Conservation (phyloP, 225 moss, liverwort and hornwort species). For the Marchantia paleacea region DNA sequence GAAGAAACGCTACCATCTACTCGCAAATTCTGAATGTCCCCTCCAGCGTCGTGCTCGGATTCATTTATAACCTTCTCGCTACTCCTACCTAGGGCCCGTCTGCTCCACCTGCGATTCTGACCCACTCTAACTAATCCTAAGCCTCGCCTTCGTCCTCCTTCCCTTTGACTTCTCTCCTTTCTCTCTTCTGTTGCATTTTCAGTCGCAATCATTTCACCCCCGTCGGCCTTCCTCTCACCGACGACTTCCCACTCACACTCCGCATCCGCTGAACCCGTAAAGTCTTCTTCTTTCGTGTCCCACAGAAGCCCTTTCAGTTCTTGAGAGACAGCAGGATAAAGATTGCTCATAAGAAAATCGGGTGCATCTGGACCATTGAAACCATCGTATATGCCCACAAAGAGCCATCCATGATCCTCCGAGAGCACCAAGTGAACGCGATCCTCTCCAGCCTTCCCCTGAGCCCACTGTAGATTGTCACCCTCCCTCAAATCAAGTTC, state of each 20-base stretch:
- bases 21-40: constrained; percentile 31
- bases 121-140: constrained; percentile 16
- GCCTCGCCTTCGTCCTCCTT: constrained; percentile 21
- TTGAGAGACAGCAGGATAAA: constrained; percentile 81
- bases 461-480: constrained; percentile 94
- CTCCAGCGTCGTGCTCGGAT: neutral
- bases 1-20: constrained; percentile 11
- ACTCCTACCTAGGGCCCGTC: constrained; percentile 14
- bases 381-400: constrained; percentile 96
- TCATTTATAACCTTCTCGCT: constrained; percentile 8
- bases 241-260: constrained; percentile 27
- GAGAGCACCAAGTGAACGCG: constrained; percentile 97
- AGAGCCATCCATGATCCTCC: constrained; percentile 97
- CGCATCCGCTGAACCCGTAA: constrained; percentile 15
- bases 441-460: constrained; percentile 98
- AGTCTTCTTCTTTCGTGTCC: constrained; percentile 58
- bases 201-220: constrained; percentile 20
- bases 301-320: constrained; percentile 88
- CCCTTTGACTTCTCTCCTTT: constrained; percentile 11
- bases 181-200: neutral
- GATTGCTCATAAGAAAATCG: constrained; percentile 98
- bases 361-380: constrained; percentile 97
- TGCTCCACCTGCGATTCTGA: constrained; percentile 14
- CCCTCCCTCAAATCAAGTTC: constrained; percentile 66
- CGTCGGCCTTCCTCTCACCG: constrained; percentile 33